phyloP scores from a whole-genome alignment of 768 basidiomycete genomes.

The Austroboletus festivus region DNA sequence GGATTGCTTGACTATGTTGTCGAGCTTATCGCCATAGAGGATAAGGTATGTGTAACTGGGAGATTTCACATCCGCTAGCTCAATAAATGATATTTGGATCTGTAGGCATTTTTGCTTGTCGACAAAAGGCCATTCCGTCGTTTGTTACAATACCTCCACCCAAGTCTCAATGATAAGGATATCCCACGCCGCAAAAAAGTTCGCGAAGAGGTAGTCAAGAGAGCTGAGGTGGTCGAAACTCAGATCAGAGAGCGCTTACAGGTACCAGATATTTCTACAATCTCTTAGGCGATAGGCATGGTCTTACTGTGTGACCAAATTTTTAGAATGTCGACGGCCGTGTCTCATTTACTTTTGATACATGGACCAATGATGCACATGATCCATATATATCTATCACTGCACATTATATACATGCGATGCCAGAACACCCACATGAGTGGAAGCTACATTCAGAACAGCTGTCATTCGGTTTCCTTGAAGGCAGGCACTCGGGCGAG shows the following conservation, averaged over 20 bases:
- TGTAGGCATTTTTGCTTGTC: too few species aligned
- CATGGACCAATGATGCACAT: slow-evolving; percentile 13
- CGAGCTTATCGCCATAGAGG: neutral
- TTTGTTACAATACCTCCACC: neutral
- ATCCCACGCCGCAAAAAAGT: neutral
- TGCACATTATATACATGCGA: slow-evolving; percentile 9
- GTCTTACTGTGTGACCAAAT: too few species aligned
- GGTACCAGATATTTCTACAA: too few species aligned
- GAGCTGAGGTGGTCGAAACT: neutral
- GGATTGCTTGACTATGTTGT: neutral
- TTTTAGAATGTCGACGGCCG: neutral
- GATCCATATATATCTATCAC: slow-evolving; percentile 18
- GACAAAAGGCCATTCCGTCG: too few species aligned
- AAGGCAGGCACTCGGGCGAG: neutral
- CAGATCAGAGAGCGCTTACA: neutral
- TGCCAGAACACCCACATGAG: neutral
- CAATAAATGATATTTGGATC: too few species aligned
- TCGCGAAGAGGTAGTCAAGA: neutral
- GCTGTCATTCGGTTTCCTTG: neutral
- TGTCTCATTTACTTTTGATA: slow-evolving; percentile 13
- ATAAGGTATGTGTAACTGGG: neutral
- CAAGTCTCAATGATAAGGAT: neutral
- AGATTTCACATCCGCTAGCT: neutral
- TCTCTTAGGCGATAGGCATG: neutral
- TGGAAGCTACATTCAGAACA: neutral